A percentile compares a stretch with the other conserved stretches of the same genome.
These are phyloP conservation scores for Chaetomiaceae sp. DNA, from an alignment of 2,329 filamentous ascomycete species.

Conservation along the genomic window DNA sequence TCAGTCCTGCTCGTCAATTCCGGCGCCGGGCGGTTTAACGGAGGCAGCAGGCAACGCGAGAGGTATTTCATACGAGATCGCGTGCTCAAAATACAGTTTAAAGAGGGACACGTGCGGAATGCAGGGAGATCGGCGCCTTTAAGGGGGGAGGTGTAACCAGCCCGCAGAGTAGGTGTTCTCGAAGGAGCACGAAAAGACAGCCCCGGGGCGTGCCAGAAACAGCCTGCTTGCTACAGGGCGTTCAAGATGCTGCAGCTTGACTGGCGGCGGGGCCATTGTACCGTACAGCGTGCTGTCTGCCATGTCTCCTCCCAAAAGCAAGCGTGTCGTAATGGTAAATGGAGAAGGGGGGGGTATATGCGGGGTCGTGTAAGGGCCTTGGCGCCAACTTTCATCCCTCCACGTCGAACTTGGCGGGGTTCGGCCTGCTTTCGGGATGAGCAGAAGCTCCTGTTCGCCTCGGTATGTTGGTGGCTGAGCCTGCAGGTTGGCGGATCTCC, in stretches of 20 bases:
- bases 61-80: not conserved
- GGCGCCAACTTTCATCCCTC: slow-evolving; percentile 7
- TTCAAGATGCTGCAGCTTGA: slow-evolving; percentile 3
- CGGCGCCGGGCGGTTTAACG: not conserved
- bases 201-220: not conserved
- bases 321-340: slow-evolving; percentile 8
- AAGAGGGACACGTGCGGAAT: slow-evolving; percentile 11
- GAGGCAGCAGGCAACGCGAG: not conserved
- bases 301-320: slow-evolving; percentile 7
- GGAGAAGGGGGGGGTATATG: slow-evolving; percentile 1
- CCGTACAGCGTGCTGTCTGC: not conserved
- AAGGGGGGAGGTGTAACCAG: not conserved
- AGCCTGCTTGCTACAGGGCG: slow-evolving; percentile 1
- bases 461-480: not conserved
- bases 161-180: not conserved
- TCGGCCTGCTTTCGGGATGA: not conserved
- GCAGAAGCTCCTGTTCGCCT: not conserved
- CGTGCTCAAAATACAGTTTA: not conserved
- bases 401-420: slow-evolving; percentile 1
- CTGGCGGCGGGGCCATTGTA: slow-evolving; percentile 8
- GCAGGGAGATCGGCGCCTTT: slow-evolving; percentile 12
- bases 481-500: not conserved
- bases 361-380: slow-evolving; percentile 10
- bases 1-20: not conserved
- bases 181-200: slow-evolving; percentile 8